phyloP scores from a whole-genome alignment of 2,329 filamentous ascomycete genomes.

The Amphichorda felina region DNA sequence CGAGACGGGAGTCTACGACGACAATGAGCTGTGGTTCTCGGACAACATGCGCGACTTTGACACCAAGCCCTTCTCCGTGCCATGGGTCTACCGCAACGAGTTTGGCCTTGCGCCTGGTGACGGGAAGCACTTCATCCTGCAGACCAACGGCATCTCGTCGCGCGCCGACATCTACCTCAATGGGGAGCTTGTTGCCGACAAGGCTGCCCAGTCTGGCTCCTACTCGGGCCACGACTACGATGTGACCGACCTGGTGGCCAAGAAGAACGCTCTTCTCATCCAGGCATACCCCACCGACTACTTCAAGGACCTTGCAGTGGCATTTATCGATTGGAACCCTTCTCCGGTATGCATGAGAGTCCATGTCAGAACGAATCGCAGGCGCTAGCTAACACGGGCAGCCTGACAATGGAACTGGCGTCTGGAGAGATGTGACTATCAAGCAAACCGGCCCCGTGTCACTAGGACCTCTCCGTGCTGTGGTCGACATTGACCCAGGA shows the following conservation, averaged over 20 bases:
- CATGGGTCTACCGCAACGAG: constrained; percentile 48
- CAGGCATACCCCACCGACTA: constrained; percentile 46
- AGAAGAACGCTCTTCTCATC: constrained; percentile 38
- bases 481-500: constrained; percentile 26
- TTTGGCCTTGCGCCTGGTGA: constrained; percentile 24
- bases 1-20: constrained; percentile 36
- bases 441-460: constrained; percentile 40
- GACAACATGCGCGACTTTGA: constrained; percentile 31
- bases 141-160: constrained; percentile 48
- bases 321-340: constrained; percentile 52
- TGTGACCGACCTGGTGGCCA: constrained; percentile 29
- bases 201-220: constrained; percentile 36
- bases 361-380: neutral
- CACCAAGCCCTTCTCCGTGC: constrained; percentile 32
- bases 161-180: constrained; percentile 50
- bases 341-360: constrained; percentile 8
- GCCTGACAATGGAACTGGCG: constrained; percentile 48
- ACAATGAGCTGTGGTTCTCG: constrained; percentile 43
- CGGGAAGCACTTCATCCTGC: constrained; percentile 34
- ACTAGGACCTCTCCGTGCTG: constrained; percentile 30
- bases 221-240: constrained; percentile 46
- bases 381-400: neutral
- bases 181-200: constrained; percentile 36
- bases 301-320: constrained; percentile 43
- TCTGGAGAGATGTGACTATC: constrained; percentile 48